Evolutionary conservation across 352 stramenopile species (phyloP).

Genomic region (Phytophthora chlamydospora): DNA sequence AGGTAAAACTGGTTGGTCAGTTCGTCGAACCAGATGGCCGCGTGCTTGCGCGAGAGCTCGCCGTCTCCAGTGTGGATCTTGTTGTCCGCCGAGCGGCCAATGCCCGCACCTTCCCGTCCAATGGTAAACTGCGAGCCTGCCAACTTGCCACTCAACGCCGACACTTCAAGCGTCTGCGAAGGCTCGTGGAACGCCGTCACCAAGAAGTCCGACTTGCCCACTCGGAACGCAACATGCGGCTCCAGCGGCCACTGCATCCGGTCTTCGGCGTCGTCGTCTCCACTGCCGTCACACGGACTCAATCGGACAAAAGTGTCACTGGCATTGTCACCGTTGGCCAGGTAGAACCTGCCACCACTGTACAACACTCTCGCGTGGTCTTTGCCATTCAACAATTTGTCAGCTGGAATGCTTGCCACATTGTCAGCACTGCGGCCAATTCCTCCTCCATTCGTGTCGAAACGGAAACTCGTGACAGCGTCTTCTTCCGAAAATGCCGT

Average conservation of each 20-base stretch:
- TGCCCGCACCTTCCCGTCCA: constrained; percentile 85
- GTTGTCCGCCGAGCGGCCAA: constrained; percentile 89
- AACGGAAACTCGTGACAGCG: constrained; percentile 74
- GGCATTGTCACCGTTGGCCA: constrained; percentile 55
- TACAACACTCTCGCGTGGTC: constrained; percentile 70
- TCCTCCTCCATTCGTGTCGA: constrained; percentile 51
- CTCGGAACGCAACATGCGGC: constrained; percentile 66
- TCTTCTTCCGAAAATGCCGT: constrained; percentile 80
- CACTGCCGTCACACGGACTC: constrained; percentile 38
- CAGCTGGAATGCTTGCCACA: constrained; percentile 70
- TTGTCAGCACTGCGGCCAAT: constrained; percentile 65
- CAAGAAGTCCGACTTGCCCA: constrained; percentile 82
- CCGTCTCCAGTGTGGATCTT: constrained; percentile 94
- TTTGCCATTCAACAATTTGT: constrained; percentile 59
- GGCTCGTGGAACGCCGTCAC: constrained; percentile 62
- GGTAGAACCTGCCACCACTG: constrained; percentile 66
- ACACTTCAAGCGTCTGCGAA: constrained; percentile 60
- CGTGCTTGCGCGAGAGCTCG: constrained; percentile 95
- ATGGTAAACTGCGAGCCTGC: constrained; percentile 79
- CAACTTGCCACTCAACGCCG: constrained; percentile 69
- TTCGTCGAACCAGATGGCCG: constrained; percentile 92
- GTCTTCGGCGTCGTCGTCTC: constrained; percentile 53
- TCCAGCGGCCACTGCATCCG: constrained; percentile 85
- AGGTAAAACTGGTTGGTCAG: constrained; percentile 82
- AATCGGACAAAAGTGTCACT: constrained; percentile 79